phyloP scores from a whole-genome alignment of 2,329 filamentous ascomycete genomes.

The Microcera coccophila region DNA sequence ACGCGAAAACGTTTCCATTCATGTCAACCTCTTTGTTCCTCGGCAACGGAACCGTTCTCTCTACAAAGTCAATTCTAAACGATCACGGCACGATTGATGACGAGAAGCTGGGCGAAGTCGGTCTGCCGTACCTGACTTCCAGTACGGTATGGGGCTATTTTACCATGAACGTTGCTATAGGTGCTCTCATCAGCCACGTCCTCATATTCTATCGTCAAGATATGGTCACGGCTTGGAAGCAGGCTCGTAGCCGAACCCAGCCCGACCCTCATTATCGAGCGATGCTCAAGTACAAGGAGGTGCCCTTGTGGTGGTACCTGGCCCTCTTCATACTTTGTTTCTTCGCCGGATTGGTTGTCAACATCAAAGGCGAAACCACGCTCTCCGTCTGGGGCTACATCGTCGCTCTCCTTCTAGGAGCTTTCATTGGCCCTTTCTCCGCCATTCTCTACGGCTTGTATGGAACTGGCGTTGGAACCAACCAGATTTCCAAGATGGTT shows the following conservation, averaged over 20 bases:
- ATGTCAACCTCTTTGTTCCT: constrained; percentile 31
- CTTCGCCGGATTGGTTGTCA: constrained; percentile 33
- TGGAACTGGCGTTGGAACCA: constrained; percentile 17
- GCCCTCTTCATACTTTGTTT: constrained; percentile 30
- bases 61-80: constrained; percentile 20
- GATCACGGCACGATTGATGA: constrained; percentile 24
- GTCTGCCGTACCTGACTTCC: constrained; percentile 27
- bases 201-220: constrained; percentile 14
- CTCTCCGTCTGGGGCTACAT: constrained; percentile 36
- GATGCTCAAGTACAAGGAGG: constrained; percentile 40
- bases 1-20: constrained; percentile 30
- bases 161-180: constrained; percentile 30
- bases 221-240: neutral
- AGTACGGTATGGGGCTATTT: constrained; percentile 26
- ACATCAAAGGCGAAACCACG: constrained; percentile 34
- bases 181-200: constrained; percentile 19
- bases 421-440: constrained; percentile 31
- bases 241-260: neutral
- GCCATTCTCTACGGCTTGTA: constrained; percentile 28
- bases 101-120: constrained; percentile 21
- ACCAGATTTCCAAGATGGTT: constrained; percentile 39
- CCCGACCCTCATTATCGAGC: constrained; percentile 38
- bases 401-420: constrained; percentile 29
- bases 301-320: constrained; percentile 36
- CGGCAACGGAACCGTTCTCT: neutral